A percentile compares a stretch with the other conserved stretches of the same genome.
Evolutionary conservation across 345 rosid genomes (phyloP).

Genomic region (Rhizophora apiculata): DNA sequence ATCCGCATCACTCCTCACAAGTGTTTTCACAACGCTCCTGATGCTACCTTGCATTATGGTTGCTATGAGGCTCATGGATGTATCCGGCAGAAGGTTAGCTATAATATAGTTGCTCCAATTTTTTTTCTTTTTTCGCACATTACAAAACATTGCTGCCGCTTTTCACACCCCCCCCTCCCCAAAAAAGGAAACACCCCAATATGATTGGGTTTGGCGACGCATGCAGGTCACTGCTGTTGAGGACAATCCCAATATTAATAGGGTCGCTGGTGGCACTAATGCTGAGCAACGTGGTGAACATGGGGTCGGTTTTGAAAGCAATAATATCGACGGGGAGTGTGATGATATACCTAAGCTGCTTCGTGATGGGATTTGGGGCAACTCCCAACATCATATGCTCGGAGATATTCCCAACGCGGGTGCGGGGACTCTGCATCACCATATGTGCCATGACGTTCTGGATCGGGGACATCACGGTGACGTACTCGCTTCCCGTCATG

Average conservation of each 20-base stretch:
- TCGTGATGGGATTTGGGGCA: slow-evolving; percentile 38
- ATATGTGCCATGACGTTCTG: slow-evolving; percentile 39
- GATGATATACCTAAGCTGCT: slow-evolving; percentile 29
- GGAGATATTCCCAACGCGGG: slow-evolving; percentile 43
- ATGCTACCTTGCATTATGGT: slow-evolving; percentile 40
- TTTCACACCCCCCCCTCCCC: no score
- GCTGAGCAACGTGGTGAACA: slow-evolving; percentile 16
- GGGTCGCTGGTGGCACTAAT: slow-evolving; percentile 27
- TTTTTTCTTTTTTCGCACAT: not conserved
- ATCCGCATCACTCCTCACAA: slow-evolving; percentile 38
- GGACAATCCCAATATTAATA: slow-evolving; percentile 36
- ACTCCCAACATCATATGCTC: slow-evolving; percentile 41
- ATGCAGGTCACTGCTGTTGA: slow-evolving; percentile 39
- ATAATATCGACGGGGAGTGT: slow-evolving; percentile 28
- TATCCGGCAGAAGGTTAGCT: slow-evolving; percentile 41
- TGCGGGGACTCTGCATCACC: slow-evolving; percentile 38
- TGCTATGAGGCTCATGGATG: slow-evolving; percentile 44
- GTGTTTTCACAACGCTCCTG: slow-evolving; percentile 25
- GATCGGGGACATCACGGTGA: slow-evolving; percentile 29
- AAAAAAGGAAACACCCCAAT: not conserved
- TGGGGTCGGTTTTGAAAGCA: slow-evolving; percentile 18
- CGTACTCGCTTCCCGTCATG: slow-evolving; percentile 35
- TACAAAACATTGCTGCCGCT: no score
- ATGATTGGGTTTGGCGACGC: not conserved
- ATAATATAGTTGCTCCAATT: not conserved